Evolutionary conservation across 176 grass and related monocot species (phyloP), one percentile per base, ranked within the genome.

Genomic region (Avena atlantica): DNA sequence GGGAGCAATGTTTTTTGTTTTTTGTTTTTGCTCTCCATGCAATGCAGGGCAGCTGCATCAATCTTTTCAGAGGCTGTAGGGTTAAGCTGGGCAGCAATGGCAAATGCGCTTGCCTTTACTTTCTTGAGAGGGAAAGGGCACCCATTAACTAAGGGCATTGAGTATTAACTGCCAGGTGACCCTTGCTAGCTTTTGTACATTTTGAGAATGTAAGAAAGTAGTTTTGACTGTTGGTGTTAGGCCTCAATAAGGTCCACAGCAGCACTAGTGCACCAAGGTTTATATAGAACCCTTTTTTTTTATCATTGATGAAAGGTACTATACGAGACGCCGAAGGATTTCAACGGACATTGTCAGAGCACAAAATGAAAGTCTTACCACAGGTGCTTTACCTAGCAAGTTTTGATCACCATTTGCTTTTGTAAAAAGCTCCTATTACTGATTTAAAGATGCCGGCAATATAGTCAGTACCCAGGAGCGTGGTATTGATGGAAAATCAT

Each of bases 401-500:
- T 78, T 81, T 78, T 55, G 47, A 84, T 50, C 66, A 80, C 58
- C 67, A 27, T 51, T 61, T 81, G 76, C 84, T 81, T 88, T 87
- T 76, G 29, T 68, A 13, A 75, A 88, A 91, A 76, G 81, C 82
- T 88, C 86, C 67, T 60, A 55, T 88, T 60, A 14, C 81, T 88
- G 76, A 81, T 85, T 69, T 81, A 85, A 85, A 91, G 86, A 91
- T 91, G 67, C 86, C 89, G 69, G 81, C 89, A 85, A 81, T 88
- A 87, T 74, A 77, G 81, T 74, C 89, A 91, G 89, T 91, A 59
- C 86, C 23, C 86, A 25, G 70, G 52, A 91, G 86, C 86, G 45
- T 70, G 86, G 78, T 88, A 81, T 88, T 53, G 86, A 88, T 81
- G 86, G 68, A 88, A 90, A 90, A 91, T 88, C 82, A 88, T 91